Base-by-base conservation (phyloP, 2,329 filamentous ascomycete genomes). In the Sordariomycetes sp. region DNA sequence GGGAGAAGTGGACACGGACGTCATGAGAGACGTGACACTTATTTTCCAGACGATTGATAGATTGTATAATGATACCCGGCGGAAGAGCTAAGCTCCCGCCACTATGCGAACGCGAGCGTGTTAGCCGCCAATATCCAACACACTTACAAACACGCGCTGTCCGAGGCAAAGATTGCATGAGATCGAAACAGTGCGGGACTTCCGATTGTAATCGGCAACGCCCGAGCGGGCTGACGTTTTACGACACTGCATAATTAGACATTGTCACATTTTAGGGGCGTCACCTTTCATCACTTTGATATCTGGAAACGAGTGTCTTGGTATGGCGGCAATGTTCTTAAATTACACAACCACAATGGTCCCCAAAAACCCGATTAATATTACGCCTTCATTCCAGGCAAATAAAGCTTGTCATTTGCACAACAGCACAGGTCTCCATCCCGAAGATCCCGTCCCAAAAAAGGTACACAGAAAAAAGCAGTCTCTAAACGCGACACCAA, bases 31-130 rank as follows among this genome's bases (percentile, higher is more conserved):
- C 57, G 88, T 96, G 50, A 99, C 92, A 12, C 87, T 88, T 7
- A 85, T 96, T 10, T 99, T 97, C 65, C 92, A 97, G 71, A 84
- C 90, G 34, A 79, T 97, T 53, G 94, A 99, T 73, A 57, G 50
- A 39, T 15, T 54, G 24, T 53, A 32, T 48, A 59, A 53, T 57
- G 39, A 53, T 56, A 36, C 55, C 54, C 51, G 45, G 32, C 53
- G 48, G 3, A 53, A 39, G 32, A n/a, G 22, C 13, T 10, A 24
- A 5, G n/a, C 17, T 32, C 36, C 28, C 45, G 55, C 55, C 28
- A 56, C n/a, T 22, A 17, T 45, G 22, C 7, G 8, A 20, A 10
- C 28, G 8, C 28, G 28, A 32, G 8, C 28, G n/a, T n/a, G n/a
- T n/a, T n/a, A n/a, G n/a, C n/a, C n/a, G n/a, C n/a, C n/a, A n/a